Evolutionary conservation across 2,329 filamentous ascomycete genomes (phyloP).

Genomic region (Paraconiothyrium brasiliense): DNA sequence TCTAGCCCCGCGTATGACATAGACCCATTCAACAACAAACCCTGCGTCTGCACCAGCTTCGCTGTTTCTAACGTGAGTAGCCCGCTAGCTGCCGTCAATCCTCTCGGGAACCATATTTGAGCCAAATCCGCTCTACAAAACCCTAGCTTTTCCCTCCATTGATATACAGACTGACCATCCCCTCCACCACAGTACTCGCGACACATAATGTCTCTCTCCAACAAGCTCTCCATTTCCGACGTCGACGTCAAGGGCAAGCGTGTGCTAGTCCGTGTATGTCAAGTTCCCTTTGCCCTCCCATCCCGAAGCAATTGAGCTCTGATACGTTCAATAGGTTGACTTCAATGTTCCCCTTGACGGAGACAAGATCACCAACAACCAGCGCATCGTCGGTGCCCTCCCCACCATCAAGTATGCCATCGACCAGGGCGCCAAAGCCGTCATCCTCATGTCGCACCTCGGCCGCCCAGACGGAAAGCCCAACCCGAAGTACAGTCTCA

Average conservation of each 20-base stretch:
- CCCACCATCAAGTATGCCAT: slow-evolving; percentile 95
- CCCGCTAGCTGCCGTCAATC: slow-evolving; percentile 2
- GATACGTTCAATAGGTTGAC: slow-evolving; percentile 76
- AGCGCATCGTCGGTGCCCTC: slow-evolving; percentile 95
- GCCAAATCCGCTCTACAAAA: neutral
- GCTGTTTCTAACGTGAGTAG: slow-evolving; percentile 7
- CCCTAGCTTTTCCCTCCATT: neutral
- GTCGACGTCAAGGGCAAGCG: slow-evolving; percentile 98
- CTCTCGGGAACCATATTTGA: slow-evolving; percentile 3
- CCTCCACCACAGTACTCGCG: slow-evolving; percentile 26
- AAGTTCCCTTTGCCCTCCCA: slow-evolving; percentile 30
- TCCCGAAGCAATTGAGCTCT: slow-evolving; percentile 10
- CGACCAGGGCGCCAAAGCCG: slow-evolving; percentile 88
- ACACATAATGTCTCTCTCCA: slow-evolving; percentile 87
- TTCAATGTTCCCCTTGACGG: slow-evolving; percentile 98
- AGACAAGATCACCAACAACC: slow-evolving; percentile 95
- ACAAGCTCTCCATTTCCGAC: slow-evolving; percentile 96
- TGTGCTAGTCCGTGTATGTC: slow-evolving; percentile 91
- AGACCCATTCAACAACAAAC: slow-evolving; percentile 23
- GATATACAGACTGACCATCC: slow-evolving; percentile 26
- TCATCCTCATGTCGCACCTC: slow-evolving; percentile 98
- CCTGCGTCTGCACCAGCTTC: slow-evolving; percentile 13
- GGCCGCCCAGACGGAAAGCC: slow-evolving; percentile 90
- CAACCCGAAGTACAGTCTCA: slow-evolving; percentile 93
- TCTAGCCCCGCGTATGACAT: slow-evolving; percentile 31